Conservation (phyloP, 768 basidiomycete genomes). For the Mycena latifolia region DNA sequence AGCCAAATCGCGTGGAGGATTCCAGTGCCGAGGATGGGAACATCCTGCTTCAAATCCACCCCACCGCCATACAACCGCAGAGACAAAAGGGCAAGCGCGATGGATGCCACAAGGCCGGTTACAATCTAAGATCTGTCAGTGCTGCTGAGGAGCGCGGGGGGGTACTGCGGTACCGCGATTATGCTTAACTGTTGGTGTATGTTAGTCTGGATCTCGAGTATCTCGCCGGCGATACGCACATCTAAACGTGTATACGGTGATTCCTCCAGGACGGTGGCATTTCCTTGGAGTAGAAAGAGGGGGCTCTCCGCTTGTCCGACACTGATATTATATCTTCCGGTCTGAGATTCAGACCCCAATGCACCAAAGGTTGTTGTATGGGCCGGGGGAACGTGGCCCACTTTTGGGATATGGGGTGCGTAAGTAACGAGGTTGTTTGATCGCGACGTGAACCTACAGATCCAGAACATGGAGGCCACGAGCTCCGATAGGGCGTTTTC, state of each 20-base stretch:
- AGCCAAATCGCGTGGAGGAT: conserved; percentile 10
- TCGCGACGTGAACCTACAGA: background rate
- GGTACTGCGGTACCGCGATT: conserved; percentile 10
- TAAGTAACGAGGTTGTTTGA: no score
- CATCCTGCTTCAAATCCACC: background rate
- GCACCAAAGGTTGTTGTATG: no score
- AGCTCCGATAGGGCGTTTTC: background rate
- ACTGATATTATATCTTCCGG: no score
- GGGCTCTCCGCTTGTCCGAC: background rate
- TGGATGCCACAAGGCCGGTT: conserved; percentile 7
- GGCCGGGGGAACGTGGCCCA: background rate
- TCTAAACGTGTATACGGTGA: background rate
- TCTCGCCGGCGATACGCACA: background rate
- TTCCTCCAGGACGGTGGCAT: background rate
- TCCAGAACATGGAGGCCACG: conserved; percentile 8
- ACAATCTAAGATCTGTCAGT: conserved; percentile 2
- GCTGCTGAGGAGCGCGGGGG: no score
- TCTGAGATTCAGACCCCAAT: background rate
- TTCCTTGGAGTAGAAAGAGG: background rate
- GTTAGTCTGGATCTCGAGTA: background rate
- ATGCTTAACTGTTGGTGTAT: background rate
- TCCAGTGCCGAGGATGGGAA: background rate
- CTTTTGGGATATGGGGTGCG: no score
- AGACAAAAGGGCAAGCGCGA: background rate
- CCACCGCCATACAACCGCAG: no score